Evolutionary conservation across 306 rosid genomes (phyloP).

Genomic region (Glycyrrhiza uralensis): DNA sequence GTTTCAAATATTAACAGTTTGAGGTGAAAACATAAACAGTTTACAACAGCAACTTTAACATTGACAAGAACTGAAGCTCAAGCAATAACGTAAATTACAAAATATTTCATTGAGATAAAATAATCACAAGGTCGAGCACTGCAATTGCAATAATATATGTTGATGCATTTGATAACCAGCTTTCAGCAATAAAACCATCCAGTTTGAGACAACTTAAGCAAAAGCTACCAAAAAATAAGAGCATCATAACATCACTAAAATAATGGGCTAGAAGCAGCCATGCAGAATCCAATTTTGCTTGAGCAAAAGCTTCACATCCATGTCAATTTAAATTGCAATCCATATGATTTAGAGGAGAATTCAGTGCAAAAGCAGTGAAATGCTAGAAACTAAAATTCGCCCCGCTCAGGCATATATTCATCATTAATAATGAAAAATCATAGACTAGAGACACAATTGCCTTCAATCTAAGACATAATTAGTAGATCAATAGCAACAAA

Average conservation of each 20-base stretch:
- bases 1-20: not conserved
- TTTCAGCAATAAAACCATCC: slow-evolving; percentile 6
- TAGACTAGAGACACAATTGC: not conserved
- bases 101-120: not conserved
- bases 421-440: not conserved
- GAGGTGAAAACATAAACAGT: not conserved
- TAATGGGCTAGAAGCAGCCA: not conserved
- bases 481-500: not conserved
- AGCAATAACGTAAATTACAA: not conserved
- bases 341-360: not conserved
- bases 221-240: not conserved
- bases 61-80: not conserved
- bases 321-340: not conserved
- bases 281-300: not conserved
- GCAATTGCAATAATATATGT: not conserved
- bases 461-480: not conserved
- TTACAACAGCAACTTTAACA: not conserved
- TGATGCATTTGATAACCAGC: not conserved
- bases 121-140: not conserved
- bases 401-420: too few relatives aligned
- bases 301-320: not conserved
- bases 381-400: too few relatives aligned
- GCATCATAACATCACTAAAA: slow-evolving; percentile 1
- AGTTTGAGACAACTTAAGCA: not conserved
- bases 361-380: not conserved